Evolutionary conservation across 1,284 basidiomycete genomes (phyloP), one percentile per base, ranked within the genome.

Genomic region (Trichosporon sp.): DNA sequence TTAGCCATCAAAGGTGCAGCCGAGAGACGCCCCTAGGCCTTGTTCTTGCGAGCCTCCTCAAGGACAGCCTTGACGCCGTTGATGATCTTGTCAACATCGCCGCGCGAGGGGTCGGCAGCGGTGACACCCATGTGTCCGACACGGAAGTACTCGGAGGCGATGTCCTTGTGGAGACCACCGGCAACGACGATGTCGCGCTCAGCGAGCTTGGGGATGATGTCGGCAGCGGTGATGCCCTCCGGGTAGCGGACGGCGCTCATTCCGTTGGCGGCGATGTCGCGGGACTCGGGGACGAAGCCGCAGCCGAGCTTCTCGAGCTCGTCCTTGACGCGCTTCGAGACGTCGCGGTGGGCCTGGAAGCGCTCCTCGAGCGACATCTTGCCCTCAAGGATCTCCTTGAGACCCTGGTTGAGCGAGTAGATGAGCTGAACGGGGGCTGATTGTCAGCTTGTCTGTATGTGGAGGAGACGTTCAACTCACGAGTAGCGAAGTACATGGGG

Each of bases 211-310:
- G 89, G 89, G 58, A 95, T 70, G 27, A 96, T 80, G 71, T 95
- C 91, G 9, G 85, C 80, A 1, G 90, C 88, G 19, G 80, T 80
- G 21, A 93, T 73, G 3, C 91, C 91, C 4, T 87, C 85, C 14
- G 94, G 94, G 78, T 87, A 90, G 80, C 89, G 91, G 58, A 77
- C 76, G 13, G 92, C 91, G 13, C 91, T 91, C 93, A 97, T 95
- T 56, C 93, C 92, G 74, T 95, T 95, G 5, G 94, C 93, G n/a
- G 89, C 85, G 62, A 85, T 84, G 5, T 84, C 82, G 1, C 86
- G 81, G 54, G 84, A 82, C 9, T 86, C 74, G 21, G 92, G 87
- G 11, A 96, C 83, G 71, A 83, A 74, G 72, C 83, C 87, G 71
- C 97, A 83, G 3, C 93, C 94, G 56, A 96, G 83, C 34, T 83